A percentile compares a stretch with the other conserved stretches of the same genome.
Evolutionary conservation across 345 rosid genomes (phyloP).

Genomic region (Syzygium aromaticum): DNA sequence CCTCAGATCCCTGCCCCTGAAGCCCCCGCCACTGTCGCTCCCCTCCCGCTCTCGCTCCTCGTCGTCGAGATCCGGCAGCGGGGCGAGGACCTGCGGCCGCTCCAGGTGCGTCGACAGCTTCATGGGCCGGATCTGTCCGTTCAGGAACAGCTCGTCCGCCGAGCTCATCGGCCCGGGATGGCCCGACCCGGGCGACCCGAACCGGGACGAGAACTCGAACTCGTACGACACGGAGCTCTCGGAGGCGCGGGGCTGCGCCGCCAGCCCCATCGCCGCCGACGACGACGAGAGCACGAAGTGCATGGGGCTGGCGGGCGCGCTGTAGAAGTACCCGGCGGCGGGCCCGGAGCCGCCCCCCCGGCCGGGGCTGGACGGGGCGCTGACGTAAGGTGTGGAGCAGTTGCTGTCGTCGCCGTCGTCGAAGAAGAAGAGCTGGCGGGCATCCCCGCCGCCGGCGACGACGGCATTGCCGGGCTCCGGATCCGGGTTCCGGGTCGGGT

Average conservation of each 20-base stretch:
- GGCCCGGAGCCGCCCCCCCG: constrained; percentile 29
- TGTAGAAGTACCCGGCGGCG: constrained; percentile 63
- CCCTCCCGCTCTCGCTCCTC: constrained; percentile 26
- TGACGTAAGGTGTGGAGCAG: constrained; percentile 94
- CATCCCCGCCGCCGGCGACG: not conserved
- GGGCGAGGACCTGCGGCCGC: constrained; percentile 64
- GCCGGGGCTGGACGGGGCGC: constrained; percentile 96
- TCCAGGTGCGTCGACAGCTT: constrained; percentile 83
- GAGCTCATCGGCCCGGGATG: constrained; percentile 67
- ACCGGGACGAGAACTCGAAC: constrained; percentile 79
- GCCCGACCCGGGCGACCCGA: constrained; percentile 31
- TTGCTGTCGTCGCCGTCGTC: constrained; percentile 43
- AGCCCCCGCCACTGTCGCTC: not conserved
- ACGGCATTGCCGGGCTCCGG: not conserved
- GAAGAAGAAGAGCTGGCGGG: not conserved
- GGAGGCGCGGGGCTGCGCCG: not conserved
- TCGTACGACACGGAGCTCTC: constrained; percentile 37
- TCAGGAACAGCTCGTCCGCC: constrained; percentile 83
- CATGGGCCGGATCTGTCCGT: constrained; percentile 95
- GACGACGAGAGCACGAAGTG: constrained; percentile 51
- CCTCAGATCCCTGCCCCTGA: constrained; percentile 68
- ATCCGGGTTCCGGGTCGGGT: not conserved
- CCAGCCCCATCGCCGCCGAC: not conserved
- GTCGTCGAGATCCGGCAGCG: constrained; percentile 57
- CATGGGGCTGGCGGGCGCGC: constrained; percentile 96